Evolutionary conservation across 345 rosid genomes (phyloP), one percentile per base, ranked within the genome.

Genomic region (thale cress (Arabidopsis thaliana)): DNA sequence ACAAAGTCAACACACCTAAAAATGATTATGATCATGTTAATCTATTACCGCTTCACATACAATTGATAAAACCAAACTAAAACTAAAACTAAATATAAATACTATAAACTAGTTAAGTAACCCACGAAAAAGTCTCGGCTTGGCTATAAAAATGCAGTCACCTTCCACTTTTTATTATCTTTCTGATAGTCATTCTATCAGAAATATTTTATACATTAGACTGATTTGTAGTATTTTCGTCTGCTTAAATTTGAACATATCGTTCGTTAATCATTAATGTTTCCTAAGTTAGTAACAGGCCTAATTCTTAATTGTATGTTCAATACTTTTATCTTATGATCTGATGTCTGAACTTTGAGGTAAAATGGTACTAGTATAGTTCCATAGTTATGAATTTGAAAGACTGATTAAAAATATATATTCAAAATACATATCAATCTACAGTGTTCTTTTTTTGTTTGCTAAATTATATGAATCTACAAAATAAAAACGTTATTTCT

Each of bases 201-300:
- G 20, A 16, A 16, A 38, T 40, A 6, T 46, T 25, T 52, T 52
- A n/a, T 52, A 61, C 28, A 44, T 28, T 7, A 28, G 49, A 61
- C 20, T 38, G 42, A 61, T 16, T 12, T 20, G 36, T 41, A 12
- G 52, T 41, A 8, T 12, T 20, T 62, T 2, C 60, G 64, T 50
- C 69, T 51, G 63, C 63, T 60, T 67, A 42, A 30, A 73, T 33
- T 55, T 55, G 30, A 68, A 33, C 57, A 76, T 10, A 76, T 61
- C 57, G 53, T 60, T 76, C 9, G 55, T 8, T 76, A 60, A 76
- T 76, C 74, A 76, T 69, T 68, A 52, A 41, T 76, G 79, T 61
- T 65, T 76, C 79, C 74, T 4, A 52, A 13, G 32, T 41, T 33
- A 59, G 58, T 42, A 68, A 68, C 79, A 60, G 0, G 23, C 63